These are phyloP conservation scores for Cunninghamia lanceolata DNA, from an alignment of 75 land plant genomes.

Conservation along the genomic window DNA sequence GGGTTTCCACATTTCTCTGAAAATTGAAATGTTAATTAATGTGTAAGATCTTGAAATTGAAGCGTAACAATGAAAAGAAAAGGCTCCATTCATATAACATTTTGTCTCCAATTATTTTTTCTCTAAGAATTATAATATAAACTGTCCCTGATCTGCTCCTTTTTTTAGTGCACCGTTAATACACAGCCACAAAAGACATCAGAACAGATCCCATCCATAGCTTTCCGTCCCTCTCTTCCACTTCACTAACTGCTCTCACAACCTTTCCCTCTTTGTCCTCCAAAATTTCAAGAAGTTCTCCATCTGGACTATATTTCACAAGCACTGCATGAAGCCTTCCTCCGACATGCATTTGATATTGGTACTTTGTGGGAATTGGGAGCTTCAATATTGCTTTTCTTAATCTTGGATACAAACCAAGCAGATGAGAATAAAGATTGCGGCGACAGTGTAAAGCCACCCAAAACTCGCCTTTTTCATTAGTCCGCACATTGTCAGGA, in stretches of 20 bases:
- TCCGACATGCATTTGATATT: conserved; percentile 33
- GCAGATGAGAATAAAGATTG: conserved; percentile 12
- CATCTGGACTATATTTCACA: conserved; percentile 72
- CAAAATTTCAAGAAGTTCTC: conserved; percentile 60
- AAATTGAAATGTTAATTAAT: too few relatives aligned
- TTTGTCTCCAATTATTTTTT: too few relatives aligned
- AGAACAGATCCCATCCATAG: conserved; percentile 93
- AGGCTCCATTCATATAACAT: too few relatives aligned
- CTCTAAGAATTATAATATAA: too few relatives aligned
- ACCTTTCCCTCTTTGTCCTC: conserved; percentile 77
- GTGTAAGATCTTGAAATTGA: too few relatives aligned
- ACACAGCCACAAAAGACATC: conserved; percentile 70
- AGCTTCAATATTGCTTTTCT: conserved; percentile 55
- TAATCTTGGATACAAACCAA: conserved; percentile 29
- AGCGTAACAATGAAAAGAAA: too few relatives aligned
- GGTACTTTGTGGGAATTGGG: conserved; percentile 48
- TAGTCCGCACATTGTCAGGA: conserved; percentile 85
- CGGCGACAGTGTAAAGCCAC: conserved; percentile 81
- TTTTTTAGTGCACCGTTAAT: conserved; percentile 1
- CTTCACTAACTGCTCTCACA: conserved; percentile 75
- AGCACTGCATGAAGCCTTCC: conserved; percentile 47
- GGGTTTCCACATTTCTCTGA: too few relatives aligned
- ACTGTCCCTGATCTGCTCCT: too few relatives aligned
- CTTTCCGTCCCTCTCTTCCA: conserved; percentile 88
- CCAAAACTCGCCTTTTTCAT: conserved; percentile 83